These are phyloP conservation scores for Diaporthe velutina DNA, from an alignment of 2,329 filamentous ascomycete genomes.

Conservation along the genomic window DNA sequence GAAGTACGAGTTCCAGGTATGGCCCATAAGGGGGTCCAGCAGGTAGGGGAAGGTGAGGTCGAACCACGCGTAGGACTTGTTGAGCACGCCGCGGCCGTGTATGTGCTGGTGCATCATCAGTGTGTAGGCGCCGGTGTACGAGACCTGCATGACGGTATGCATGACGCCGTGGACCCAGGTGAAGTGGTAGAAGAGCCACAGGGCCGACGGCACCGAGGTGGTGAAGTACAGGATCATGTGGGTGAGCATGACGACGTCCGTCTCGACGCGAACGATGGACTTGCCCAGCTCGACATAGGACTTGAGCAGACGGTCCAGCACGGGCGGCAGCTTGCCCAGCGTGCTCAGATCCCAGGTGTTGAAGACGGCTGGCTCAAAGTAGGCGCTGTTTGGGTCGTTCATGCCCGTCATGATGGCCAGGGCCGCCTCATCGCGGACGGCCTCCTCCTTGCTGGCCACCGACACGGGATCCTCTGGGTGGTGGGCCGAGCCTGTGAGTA, in stretches of 20 bases:
- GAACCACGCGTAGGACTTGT: constrained; percentile 65
- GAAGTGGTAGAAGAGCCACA: constrained; percentile 75
- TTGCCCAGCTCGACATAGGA: constrained; percentile 71
- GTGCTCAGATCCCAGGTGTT: constrained; percentile 55
- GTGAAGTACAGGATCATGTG: constrained; percentile 80
- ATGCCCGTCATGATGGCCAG: constrained; percentile 54
- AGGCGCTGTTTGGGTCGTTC: constrained; percentile 54
- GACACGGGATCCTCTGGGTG: constrained; percentile 33
- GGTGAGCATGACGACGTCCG: constrained; percentile 83
- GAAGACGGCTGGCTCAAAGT: constrained; percentile 62
- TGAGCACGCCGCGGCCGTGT: constrained; percentile 78
- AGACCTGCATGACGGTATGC: constrained; percentile 75
- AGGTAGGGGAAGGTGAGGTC: constrained; percentile 80
- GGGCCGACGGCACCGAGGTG: constrained; percentile 77
- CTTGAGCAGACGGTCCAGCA: constrained; percentile 63
- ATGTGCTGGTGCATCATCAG: constrained; percentile 90
- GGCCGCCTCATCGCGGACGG: constrained; percentile 46
- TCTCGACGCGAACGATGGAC: constrained; percentile 71
- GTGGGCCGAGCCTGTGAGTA: constrained; percentile 25
- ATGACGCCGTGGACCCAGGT: constrained; percentile 75
- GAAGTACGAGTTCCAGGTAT: constrained; percentile 88
- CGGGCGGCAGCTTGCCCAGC: constrained; percentile 50
- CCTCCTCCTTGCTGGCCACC: constrained; percentile 37
- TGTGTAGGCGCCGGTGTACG: constrained; percentile 80
- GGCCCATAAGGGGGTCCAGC: constrained; percentile 81